Percentiles rank a stretch among this genome's conserved stretches.
phyloP scores from a whole-genome alignment of 2,329 filamentous ascomycete genomes.

The Colletotrichum sp. region DNA sequence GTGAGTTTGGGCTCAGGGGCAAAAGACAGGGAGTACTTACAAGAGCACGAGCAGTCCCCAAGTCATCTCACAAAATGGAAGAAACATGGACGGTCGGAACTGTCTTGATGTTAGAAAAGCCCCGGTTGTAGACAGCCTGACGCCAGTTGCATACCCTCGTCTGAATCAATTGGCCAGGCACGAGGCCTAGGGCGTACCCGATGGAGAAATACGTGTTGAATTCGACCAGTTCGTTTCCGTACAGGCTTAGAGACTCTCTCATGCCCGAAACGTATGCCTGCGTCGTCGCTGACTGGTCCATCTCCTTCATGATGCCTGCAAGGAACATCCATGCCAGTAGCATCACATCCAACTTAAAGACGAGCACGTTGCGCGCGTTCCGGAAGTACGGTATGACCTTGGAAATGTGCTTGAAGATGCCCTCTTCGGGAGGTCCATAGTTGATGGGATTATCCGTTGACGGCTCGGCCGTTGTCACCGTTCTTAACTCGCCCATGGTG shows the following conservation, averaged over 20 bases:
- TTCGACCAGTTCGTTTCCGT: constrained; percentile 33
- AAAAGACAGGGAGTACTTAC: not conserved
- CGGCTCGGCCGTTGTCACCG: not conserved
- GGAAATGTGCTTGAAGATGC: constrained; percentile 20
- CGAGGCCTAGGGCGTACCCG: constrained; percentile 27
- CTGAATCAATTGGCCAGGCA: constrained; percentile 32
- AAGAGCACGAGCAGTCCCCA: constrained; percentile 30
- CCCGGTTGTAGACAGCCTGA: not conserved
- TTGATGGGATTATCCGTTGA: not conserved
- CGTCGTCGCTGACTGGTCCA: constrained; percentile 41
- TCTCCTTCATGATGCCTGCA: constrained; percentile 24
- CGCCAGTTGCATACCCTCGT: constrained; percentile 25
- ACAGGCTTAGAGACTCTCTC: constrained; percentile 37
- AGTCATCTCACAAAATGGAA: constrained; percentile 42
- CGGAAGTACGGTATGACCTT: constrained; percentile 30
- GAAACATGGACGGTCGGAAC: constrained; percentile 22
- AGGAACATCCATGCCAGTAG: constrained; percentile 39
- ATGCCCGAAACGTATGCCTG: constrained; percentile 46
- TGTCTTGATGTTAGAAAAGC: not conserved
- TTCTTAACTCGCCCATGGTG: not conserved
- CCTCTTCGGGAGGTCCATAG: constrained; percentile 11
- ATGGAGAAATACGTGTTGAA: constrained; percentile 26
- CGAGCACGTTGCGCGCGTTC: constrained; percentile 34
- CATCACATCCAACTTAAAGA: constrained; percentile 39
- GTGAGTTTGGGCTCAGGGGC: not conserved